Evolutionary conservation across 352 stramenopile species (phyloP), one percentile per base, ranked within the genome.

Genomic region (Pythium aphanidermatum): DNA sequence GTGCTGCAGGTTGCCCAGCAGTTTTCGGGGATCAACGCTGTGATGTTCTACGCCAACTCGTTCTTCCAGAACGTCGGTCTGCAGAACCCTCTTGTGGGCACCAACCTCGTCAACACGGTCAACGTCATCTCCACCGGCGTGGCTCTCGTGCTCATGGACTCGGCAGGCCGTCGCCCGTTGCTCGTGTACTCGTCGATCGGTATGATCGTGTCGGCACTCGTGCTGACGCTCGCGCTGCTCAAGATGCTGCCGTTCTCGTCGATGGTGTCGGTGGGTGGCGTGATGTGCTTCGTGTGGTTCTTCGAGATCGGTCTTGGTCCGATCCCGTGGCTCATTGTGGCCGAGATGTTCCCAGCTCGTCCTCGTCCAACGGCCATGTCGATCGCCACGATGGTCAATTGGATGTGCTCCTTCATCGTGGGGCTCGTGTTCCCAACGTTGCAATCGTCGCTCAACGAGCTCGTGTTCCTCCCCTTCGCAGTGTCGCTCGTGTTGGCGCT

Each of bases 241-340:
- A 68, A 74, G 30, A 36, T 74, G 37, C 36, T 74, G 25, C 64
- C 64, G 20, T 74, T 70, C 50, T 59, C 46, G n/a, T 48, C 53
- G 43, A 67, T 74, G 52, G 52, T 74, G 33, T 70, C 60, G 40
- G 64, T 74, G 26, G 64, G 64, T 26, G 64, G 64, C 29, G 60
- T 74, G 16, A 70, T 74, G 59, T 68, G 63, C 46, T 74, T 74
- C 46, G 64, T 74, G 40, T 74, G 64, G 64, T 74, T 74, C 55
- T 74, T 74, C 46, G 60, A 70, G 47, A 74, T 66, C 29, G 58
- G 58, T 4, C 31, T 66, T 12, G 89, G 89, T 19, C 86, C 90
- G 5, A 96, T 97, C 51, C 87, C 90, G 29, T 96, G 86, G 90
- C 65, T 96, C 29, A 96, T 97, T 50, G 83, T 96, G 2, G 83